These are phyloP conservation scores for Aspergillus haitiensis DNA, from an alignment of 495 filamentous ascomycete species.

Conservation along the genomic window DNA sequence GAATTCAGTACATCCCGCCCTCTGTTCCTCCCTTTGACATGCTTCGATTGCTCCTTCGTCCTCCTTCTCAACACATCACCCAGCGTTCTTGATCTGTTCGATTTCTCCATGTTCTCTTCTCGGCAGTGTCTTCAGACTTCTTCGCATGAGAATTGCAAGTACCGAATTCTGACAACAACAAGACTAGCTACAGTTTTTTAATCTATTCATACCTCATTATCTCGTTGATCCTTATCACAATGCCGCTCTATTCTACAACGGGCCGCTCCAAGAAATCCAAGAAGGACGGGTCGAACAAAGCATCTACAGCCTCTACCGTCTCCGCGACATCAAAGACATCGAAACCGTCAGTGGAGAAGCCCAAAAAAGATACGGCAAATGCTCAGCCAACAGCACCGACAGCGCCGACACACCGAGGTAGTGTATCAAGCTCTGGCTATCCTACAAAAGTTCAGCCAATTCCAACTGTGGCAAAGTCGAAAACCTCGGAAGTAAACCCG, in stretches of 20 bases:
- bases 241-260: slow-evolving; percentile 35
- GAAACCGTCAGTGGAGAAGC: slow-evolving; percentile 26
- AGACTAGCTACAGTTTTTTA: not conserved
- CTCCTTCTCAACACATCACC: not conserved
- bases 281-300: slow-evolving; percentile 35
- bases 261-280: slow-evolving; percentile 33
- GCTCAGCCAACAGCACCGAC: slow-evolving; percentile 7
- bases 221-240: slow-evolving; percentile 19
- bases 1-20: slow-evolving; percentile 11
- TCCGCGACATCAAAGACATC: slow-evolving; percentile 27
- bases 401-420: slow-evolving; percentile 18
- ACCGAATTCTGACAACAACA: not conserved
- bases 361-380: slow-evolving; percentile 24
- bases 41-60: slow-evolving; percentile 20
- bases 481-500: slow-evolving; percentile 25
- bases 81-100: slow-evolving; percentile 1
- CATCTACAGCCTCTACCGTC: slow-evolving; percentile 31
- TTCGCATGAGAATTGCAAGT: slow-evolving; percentile 23
- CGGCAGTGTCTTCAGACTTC: slow-evolving; percentile 13
- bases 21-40: slow-evolving; percentile 23
- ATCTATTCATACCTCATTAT: slow-evolving; percentile 13
- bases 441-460: slow-evolving; percentile 17
- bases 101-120: slow-evolving; percentile 25
- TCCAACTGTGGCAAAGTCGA: slow-evolving; percentile 20
- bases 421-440: slow-evolving; percentile 22